A percentile compares a stretch with the other conserved stretches of the same genome.
These are phyloP conservation scores for Pholiota molesta DNA, from an alignment of 768 basidiomycete genomes.

Conservation along the genomic window DNA sequence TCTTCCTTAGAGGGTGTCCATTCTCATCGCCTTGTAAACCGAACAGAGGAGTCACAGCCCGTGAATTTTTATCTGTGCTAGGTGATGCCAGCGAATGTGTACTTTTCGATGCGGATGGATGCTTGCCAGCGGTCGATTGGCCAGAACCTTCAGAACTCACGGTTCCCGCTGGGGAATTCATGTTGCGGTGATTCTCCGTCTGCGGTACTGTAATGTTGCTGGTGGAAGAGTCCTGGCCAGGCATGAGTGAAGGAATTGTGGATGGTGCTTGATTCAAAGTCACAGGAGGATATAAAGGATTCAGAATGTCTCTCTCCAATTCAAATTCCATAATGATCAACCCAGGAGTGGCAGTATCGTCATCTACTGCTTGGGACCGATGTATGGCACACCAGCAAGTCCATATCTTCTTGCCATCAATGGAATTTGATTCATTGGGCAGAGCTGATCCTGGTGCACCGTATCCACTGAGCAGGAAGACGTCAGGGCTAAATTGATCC, in stretches of 20 bases:
- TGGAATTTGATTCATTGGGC: conserved; percentile 23
- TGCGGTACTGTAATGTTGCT: background rate
- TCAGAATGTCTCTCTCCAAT: conserved; percentile 67
- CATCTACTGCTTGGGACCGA: conserved; percentile 39
- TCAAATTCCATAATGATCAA: conserved; percentile 82
- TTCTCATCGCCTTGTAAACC: conserved; percentile 27
- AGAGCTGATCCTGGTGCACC: conserved; percentile 62
- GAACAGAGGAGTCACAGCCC: conserved; percentile 5
- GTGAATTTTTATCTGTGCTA: background rate
- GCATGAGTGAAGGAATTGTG: background rate
- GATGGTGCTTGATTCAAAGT: conserved; percentile 1
- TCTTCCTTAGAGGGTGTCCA: conserved; percentile 57
- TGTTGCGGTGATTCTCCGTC: background rate
- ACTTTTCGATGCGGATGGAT: conserved; percentile 8
- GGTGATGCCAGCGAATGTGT: conserved; percentile 7
- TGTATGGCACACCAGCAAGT: conserved; percentile 74
- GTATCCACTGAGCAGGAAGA: conserved; percentile 72
- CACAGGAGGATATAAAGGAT: conserved; percentile 64
- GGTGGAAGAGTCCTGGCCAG: background rate
- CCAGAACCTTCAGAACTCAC: conserved; percentile 12
- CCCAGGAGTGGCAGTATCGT: conserved; percentile 17
- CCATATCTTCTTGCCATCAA: conserved; percentile 51
- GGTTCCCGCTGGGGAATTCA: background rate
- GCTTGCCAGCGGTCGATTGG: conserved; percentile 16
- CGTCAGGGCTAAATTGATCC: conserved; percentile 51